Conservation (phyloP, 2,329 filamentous ascomycete genomes). For the Ceratocystis papillata region DNA sequence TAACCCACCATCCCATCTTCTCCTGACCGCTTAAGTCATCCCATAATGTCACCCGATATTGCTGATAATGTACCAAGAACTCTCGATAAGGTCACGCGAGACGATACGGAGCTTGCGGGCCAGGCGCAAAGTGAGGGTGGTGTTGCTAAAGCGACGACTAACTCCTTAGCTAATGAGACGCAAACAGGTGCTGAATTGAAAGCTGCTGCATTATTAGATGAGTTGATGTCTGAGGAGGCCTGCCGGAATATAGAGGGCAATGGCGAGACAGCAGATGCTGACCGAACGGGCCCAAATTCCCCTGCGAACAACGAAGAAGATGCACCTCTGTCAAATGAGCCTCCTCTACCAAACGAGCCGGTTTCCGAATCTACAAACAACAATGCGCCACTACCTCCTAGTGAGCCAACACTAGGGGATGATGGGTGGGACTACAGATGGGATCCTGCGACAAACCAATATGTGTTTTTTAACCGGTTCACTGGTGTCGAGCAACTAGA, state of each 20-base stretch:
- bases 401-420: conserved; percentile 43
- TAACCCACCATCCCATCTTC: neutral
- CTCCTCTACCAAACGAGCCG: conserved; percentile 23
- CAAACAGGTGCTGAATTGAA: conserved; percentile 13
- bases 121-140: conserved; percentile 7
- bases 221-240: neutral
- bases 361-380: conserved; percentile 17
- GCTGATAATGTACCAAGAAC: neutral
- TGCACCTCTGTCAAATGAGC: neutral
- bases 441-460: conserved; percentile 57
- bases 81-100: neutral
- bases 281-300: conserved; percentile 4
- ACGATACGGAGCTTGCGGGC: neutral
- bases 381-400: conserved; percentile 34
- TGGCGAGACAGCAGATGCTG: neutral
- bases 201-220: conserved; percentile 17
- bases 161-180: conserved; percentile 1
- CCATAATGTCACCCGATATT: neutral
- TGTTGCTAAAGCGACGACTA: neutral
- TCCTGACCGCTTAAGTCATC: neutral
- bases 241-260: neutral
- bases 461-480: conserved; percentile 77
- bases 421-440: conserved; percentile 74
- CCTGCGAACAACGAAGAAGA: conserved; percentile 17
- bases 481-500: conserved; percentile 71